phyloP scores from a whole-genome alignment of 306 rosid genomes.

The Parietaria judaica region DNA sequence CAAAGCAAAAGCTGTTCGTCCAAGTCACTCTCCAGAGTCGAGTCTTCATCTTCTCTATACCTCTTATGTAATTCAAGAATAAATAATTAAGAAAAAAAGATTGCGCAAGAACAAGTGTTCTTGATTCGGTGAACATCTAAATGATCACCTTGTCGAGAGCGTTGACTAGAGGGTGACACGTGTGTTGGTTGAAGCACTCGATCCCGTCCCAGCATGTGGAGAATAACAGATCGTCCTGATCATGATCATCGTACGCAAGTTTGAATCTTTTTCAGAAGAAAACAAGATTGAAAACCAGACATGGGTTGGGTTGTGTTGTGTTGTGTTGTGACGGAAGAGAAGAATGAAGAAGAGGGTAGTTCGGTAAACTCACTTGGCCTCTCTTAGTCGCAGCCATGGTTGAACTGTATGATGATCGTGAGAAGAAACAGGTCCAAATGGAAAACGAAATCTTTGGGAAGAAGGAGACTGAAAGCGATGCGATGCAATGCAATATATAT shows the following conservation, averaged over 20 bases:
- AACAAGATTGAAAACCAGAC: background rate
- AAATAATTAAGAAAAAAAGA: background rate
- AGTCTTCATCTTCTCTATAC: constrained; percentile 83
- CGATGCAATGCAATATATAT: too few species aligned
- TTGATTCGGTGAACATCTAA: background rate
- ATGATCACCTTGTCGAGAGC: constrained; percentile 71
- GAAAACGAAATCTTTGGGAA: too few species aligned
- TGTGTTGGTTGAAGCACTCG: constrained; percentile 87
- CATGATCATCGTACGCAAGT: constrained; percentile 11
- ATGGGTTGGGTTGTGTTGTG: too few species aligned
- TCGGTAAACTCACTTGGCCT: too few species aligned
- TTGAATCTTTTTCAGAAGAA: constrained; percentile 13
- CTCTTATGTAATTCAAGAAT: constrained; percentile 29
- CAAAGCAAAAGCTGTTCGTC: constrained; percentile 93
- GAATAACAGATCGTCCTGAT: constrained; percentile 84
- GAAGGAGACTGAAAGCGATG: too few species aligned
- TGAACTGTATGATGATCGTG: too few species aligned
- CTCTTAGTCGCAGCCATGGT: too few species aligned
- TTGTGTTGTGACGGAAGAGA: too few species aligned
- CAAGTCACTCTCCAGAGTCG: constrained; percentile 87
- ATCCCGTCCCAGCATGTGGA: constrained; percentile 83
- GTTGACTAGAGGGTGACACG: constrained; percentile 59
- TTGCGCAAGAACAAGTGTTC: background rate
- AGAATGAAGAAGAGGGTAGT: too few species aligned
- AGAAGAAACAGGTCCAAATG: too few species aligned